These are phyloP conservation scores for Clitocybe nebularis DNA, from an alignment of 1,284 basidiomycete genomes.

Conservation along the genomic window DNA sequence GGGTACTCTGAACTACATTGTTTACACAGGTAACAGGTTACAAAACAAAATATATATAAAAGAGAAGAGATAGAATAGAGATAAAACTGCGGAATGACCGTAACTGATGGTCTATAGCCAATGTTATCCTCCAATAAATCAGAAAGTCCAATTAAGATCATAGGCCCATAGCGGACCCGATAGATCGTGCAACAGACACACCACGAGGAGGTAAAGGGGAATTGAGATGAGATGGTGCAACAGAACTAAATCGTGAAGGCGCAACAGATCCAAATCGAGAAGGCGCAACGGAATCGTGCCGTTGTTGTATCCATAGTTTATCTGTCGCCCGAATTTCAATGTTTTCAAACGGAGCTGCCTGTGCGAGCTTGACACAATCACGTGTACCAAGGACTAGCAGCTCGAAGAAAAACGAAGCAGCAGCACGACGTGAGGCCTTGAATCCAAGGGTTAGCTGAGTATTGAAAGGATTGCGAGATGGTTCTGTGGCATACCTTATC, in stretches of 20 bases:
- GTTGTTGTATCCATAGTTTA: slow-evolving; percentile 76
- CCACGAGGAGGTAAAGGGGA: slow-evolving; percentile 22
- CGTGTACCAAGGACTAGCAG: slow-evolving; percentile 90
- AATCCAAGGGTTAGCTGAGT: slow-evolving; percentile 5
- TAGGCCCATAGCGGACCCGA: slow-evolving; percentile 27
- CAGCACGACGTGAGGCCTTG: slow-evolving; percentile 85
- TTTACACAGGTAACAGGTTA: too few relatives aligned
- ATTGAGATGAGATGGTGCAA: slow-evolving; percentile 18
- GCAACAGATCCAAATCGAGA: slow-evolving; percentile 22
- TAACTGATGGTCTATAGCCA: slow-evolving; percentile 1
- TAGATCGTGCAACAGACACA: slow-evolving; percentile 26
- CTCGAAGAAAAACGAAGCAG: slow-evolving; percentile 97
- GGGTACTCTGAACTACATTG: too few relatives aligned
- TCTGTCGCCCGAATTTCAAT: slow-evolving; percentile 83
- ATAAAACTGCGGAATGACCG: slow-evolving; percentile 1
- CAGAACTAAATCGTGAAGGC: slow-evolving; percentile 19
- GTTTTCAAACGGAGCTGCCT: slow-evolving; percentile 76
- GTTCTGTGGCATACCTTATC: slow-evolving; percentile 53
- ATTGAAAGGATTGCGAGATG: slow-evolving; percentile 3
- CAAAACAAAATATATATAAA: slow-evolving; percentile 5
- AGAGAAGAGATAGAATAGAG: slow-evolving; percentile 5
- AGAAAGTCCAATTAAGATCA: slow-evolving; percentile 15
- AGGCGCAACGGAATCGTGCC: slow-evolving; percentile 45
- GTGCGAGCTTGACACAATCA: slow-evolving; percentile 82
- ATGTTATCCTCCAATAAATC: slow-evolving; percentile 17